Base-by-base conservation (phyloP, 768 basidiomycete species). In the Dictyophora rubrovolvata region DNA sequence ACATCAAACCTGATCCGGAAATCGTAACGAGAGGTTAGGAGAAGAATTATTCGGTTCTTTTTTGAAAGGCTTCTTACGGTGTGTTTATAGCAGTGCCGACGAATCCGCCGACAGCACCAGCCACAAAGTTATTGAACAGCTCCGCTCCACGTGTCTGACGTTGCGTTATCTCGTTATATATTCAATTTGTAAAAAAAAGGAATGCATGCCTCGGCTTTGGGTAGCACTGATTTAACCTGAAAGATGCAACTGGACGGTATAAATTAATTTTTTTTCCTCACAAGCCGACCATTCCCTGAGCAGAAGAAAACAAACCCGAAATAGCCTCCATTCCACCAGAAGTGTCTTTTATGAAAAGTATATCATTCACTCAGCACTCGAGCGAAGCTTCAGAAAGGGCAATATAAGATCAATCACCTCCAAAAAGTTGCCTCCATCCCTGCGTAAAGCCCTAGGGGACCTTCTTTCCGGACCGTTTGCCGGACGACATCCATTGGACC, bases 391-490 rank as follows among this genome's bases (percentile, higher is more conserved):
- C 37, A 36, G 51, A 34, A 23, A 48, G 47, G 50, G n/a, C 48
- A 55, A n/a, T 34, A 50, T 20, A 33, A 46, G 18, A 54, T 5
- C 17, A 17, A 73, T 36, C 57, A 89, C 90, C 94, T 82, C 95
- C 95, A 97, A 74, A 97, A 95, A 1, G 95, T 98, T 12, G 92
- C 82, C 69, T 98, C 96, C 88, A 98, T 94, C 36, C 96, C 94
- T 21, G 83, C 83, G 68, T 97, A 97, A 22, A 97, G 72, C 18
- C 92, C 94, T 0, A 97, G 72, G 4, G 88, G 53, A 28, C 95
- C 95, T 35, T 91, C 85, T 60, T 85, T 86, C 65, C 70, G 77
- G 52, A 96, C 70, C 28, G 93, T 77, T 64, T 90, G 84, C 63
- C 79, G 85, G 17, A 99, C 80, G 16, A 95, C 95, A 61, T 95